These are phyloP conservation scores for Choanephora cucurbitarum DNA, from an alignment of 371 early-diverging fungal genomes.

Conservation along the genomic window DNA sequence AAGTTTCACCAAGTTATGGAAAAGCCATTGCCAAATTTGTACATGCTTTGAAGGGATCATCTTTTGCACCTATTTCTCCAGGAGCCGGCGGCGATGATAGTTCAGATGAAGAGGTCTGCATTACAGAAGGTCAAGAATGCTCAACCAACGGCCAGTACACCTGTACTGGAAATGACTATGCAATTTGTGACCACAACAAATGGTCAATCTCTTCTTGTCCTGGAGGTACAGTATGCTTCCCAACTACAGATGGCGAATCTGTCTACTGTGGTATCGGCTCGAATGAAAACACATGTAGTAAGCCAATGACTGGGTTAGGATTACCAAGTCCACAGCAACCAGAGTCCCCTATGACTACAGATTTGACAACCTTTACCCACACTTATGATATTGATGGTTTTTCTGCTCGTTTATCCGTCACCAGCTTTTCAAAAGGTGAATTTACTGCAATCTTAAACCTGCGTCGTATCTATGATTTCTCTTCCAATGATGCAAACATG, in stretches of 20 bases:
- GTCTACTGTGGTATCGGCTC: constrained; percentile 35
- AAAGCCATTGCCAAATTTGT: constrained; percentile 30
- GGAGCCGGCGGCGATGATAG: not conserved
- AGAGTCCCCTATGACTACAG: not conserved
- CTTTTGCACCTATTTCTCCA: not conserved
- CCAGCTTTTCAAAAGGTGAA: not conserved
- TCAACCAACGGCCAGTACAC: constrained; percentile 13
- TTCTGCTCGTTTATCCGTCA: constrained; percentile 29
- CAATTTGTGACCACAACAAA: constrained; percentile 26
- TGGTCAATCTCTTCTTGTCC: constrained; percentile 34
- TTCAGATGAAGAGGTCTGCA: not conserved
- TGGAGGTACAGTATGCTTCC: constrained; percentile 27
- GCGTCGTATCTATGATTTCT: constrained; percentile 21
- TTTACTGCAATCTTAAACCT: constrained; percentile 36
- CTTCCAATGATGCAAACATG: constrained; percentile 19
- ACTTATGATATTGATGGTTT: constrained; percentile 29
- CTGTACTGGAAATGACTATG: constrained; percentile 26
- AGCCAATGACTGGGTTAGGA: not conserved
- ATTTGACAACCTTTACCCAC: constrained; percentile 9
- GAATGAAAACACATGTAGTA: constrained; percentile 4
- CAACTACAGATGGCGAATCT: constrained; percentile 34
- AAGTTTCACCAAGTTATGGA: constrained; percentile 32
- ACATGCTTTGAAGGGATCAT: constrained; percentile 8
- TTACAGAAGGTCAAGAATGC: constrained; percentile 15
- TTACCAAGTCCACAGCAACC: not conserved